Conservation (phyloP, 306 rosid genomes). For the Dalbergia cultrata region DNA sequence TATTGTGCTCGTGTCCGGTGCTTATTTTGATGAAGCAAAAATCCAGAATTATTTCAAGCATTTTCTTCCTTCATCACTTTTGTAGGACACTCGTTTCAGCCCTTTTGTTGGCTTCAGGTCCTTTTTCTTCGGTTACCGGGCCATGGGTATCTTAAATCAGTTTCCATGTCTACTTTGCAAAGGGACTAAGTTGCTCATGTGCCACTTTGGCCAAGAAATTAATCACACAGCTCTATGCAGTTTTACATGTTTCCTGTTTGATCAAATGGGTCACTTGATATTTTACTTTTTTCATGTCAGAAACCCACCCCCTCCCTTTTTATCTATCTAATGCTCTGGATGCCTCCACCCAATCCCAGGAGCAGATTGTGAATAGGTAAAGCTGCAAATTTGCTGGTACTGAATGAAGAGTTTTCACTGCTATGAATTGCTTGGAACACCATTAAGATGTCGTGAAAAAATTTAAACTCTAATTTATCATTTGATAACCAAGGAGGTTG, state of each 20-base stretch:
- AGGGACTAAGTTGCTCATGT: neutral
- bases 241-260: too few species aligned
- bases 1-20: neutral
- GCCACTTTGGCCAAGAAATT: conserved; percentile 3
- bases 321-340: neutral
- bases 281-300: too few species aligned
- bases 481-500: conserved; percentile 3
- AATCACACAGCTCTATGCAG: neutral
- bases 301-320: too few species aligned
- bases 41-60: neutral
- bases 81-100: neutral
- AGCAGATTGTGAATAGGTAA: neutral
- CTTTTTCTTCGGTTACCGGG: too few species aligned
- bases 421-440: conserved; percentile 2
- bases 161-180: conserved; percentile 1
- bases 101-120: neutral
- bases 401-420: neutral
- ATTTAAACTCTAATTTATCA: neutral
- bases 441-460: conserved; percentile 14
- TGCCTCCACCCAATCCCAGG: neutral
- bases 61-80: neutral
- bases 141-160: conserved; percentile 6
- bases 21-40: neutral
- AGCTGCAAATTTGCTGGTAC: neutral
- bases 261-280: too few species aligned